Base-by-base conservation (phyloP, 106 monocot species). In the Dendrobium huoshanense region DNA sequence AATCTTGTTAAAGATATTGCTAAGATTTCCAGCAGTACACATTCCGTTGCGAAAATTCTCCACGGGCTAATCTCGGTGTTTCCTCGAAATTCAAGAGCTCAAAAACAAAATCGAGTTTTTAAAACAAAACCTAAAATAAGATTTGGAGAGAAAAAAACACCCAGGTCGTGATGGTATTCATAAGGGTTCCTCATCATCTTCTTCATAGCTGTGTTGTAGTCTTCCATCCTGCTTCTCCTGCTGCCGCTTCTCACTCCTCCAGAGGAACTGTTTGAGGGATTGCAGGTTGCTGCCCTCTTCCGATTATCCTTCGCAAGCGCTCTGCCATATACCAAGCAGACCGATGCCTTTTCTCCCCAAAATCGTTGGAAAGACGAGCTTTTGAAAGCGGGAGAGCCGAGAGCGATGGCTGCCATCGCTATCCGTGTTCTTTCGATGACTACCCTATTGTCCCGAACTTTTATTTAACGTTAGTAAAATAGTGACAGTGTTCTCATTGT, bases 101-200 rank as follows among this genome's bases (percentile, higher is more conserved):
- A 44, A 8, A 44, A 44, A 44, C 44, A 44, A 44, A 44, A 44
- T 44, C 4, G 4, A 44, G 44, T 44, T 44, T 44, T 44, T 44
- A 0, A 44, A 44, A 44, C 44, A 44, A 44, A 44, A 8, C 44
- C 44, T 27, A 27, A 67, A 10, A 67, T 8, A 72, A 72, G 17
- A 41, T 41, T 13, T 41, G 72, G 27, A 67, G 3, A 41, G 17
- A 41, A 33, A 72, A 16, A 41, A 72, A 16, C 41, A 90, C 91
- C 91, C 11, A 91, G 81, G 72, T 91, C 88, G 48, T 88, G 91
- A 80, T 91, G 86, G 45, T 91, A 91, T 41, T 91, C 91, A 24
- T 91, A 88, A 7, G 91, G 91, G 55, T 88, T 91, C 77, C 88
- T 80, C 91, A 91, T 91, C 86, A 91, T 84, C 86, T 86, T 61